These are phyloP conservation scores for Starmerella apicola DNA, from an alignment of 805 yeast species.

Conservation along the genomic window DNA sequence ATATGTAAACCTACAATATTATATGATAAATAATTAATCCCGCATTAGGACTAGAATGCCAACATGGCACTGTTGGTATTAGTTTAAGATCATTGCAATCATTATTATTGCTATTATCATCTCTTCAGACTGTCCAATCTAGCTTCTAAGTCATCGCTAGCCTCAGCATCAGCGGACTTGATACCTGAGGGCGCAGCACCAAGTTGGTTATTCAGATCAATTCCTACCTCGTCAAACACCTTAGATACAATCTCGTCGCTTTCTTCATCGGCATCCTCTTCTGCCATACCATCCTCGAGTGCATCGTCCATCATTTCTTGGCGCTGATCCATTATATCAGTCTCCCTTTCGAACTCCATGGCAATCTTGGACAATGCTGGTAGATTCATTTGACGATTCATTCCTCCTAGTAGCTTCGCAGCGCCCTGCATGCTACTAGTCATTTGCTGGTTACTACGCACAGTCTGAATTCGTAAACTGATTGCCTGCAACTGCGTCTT, in stretches of 20 bases:
- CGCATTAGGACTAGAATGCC: no score
- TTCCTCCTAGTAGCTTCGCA: constrained; percentile 64
- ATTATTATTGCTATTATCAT: no score
- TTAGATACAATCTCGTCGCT: constrained; percentile 82
- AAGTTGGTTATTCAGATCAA: constrained; percentile 50
- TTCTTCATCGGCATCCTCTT: constrained; percentile 63
- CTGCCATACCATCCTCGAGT: constrained; percentile 90
- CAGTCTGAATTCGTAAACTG: constrained; percentile 79
- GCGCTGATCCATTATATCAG: constrained; percentile 95
- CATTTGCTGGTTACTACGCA: constrained; percentile 91
- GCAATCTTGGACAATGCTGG: constrained; percentile 82
- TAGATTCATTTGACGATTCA: constrained; percentile 83
- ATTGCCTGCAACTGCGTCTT: constrained; percentile 93
- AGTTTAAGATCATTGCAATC: no score
- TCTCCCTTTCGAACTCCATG: constrained; percentile 88
- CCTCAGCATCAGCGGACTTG: constrained; percentile 27
- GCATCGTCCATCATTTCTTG: constrained; percentile 99
- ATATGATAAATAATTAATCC: no score
- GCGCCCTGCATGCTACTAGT: constrained; percentile 90
- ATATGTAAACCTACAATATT: no score
- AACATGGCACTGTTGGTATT: no score
- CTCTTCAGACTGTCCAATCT: constrained; percentile 72
- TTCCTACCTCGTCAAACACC: constrained; percentile 92
- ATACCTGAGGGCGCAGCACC: constrained; percentile 41
- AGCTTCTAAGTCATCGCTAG: constrained; percentile 86